Evolutionary conservation across 129 eudicot genomes (phyloP).

Genomic region (Helianthus tuberosus): DNA sequence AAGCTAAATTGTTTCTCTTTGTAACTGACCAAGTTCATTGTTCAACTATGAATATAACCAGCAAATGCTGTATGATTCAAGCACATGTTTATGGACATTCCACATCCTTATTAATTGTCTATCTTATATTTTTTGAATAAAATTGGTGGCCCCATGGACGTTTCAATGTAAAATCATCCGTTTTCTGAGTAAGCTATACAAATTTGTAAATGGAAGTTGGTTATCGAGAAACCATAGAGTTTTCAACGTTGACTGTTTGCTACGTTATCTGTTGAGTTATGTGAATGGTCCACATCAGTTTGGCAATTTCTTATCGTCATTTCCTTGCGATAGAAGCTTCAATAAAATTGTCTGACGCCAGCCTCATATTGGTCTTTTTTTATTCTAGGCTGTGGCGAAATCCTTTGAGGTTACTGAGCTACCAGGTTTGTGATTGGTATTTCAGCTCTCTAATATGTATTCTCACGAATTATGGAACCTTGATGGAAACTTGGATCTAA

Average conservation of each 20-base stretch:
- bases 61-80: not conserved
- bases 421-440: slow-evolving; percentile 59
- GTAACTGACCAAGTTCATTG: not conserved
- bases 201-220: not conserved
- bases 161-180: not conserved
- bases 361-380: slow-evolving; percentile 6
- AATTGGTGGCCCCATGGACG: not conserved
- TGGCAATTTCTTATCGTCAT: slow-evolving; percentile 8
- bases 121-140: not conserved
- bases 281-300: not conserved
- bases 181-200: not conserved
- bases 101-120: not conserved
- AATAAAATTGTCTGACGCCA: not conserved
- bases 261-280: not conserved
- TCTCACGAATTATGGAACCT: slow-evolving; percentile 13
- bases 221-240: not conserved
- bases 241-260: not conserved
- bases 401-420: slow-evolving; percentile 84
- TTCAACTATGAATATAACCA: not conserved
- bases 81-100: not conserved
- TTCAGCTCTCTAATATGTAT: slow-evolving; percentile 1
- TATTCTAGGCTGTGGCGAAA: slow-evolving; percentile 69
- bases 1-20: not conserved
- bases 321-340: not conserved
- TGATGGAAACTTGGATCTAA: slow-evolving; percentile 4